phyloP scores from a whole-genome alignment of 176 grass and related monocot genomes.

The Luzula sylvatica region DNA sequence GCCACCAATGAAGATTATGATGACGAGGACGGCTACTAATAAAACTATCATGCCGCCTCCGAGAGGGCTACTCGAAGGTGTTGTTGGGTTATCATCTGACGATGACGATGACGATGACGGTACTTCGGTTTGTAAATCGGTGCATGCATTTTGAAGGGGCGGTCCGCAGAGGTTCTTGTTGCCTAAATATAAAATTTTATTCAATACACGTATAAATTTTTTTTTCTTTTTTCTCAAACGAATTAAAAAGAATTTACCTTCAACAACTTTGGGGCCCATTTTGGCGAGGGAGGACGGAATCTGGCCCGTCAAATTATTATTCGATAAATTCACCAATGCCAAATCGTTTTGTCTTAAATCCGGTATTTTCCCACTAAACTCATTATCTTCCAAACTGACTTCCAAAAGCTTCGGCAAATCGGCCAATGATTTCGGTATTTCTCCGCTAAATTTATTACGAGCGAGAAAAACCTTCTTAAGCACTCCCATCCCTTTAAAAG shows the following conservation, averaged over 20 bases:
- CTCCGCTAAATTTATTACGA: constrained; percentile 45
- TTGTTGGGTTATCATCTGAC: constrained; percentile 3
- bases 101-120: constrained; percentile 1
- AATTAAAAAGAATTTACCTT: constrained; percentile 28
- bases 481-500: constrained; percentile 52
- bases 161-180: constrained; percentile 68
- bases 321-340: constrained; percentile 34
- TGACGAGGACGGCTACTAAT: constrained; percentile 20
- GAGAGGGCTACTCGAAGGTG: neutral
- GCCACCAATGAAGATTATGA: constrained; percentile 11
- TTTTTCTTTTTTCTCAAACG: no score
- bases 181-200: constrained; percentile 20
- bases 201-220: no score
- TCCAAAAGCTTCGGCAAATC: constrained; percentile 43
- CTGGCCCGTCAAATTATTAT: constrained; percentile 57
- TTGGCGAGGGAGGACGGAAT: constrained; percentile 41
- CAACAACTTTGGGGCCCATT: constrained; percentile 27
- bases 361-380: constrained; percentile 54
- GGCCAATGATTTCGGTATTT: constrained; percentile 55
- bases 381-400: constrained; percentile 47
- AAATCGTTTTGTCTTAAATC: constrained; percentile 38
- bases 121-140: neutral
- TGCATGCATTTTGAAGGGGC: constrained; percentile 35
- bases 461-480: constrained; percentile 69
- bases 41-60: constrained; percentile 18